These are phyloP conservation scores for Austroboletus sp. DNA, from an alignment of 1,284 basidiomycete genomes.

Conservation along the genomic window DNA sequence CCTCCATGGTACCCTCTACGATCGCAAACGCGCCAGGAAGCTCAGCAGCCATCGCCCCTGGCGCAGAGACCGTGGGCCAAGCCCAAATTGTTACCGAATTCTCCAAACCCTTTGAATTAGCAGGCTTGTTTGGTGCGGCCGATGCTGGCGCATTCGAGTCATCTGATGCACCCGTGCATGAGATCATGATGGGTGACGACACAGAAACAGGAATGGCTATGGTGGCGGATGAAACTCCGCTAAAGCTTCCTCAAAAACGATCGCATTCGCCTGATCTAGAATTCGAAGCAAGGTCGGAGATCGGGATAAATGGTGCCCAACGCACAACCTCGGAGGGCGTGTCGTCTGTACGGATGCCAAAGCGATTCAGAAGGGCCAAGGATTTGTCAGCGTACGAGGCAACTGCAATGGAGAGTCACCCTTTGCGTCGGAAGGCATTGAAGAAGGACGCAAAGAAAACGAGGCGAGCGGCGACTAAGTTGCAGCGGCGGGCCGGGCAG, in stretches of 20 bases:
- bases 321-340: background rate
- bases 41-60: slow-evolving; percentile 47
- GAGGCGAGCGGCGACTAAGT: slow-evolving; percentile 39
- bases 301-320: background rate
- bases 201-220: slow-evolving; percentile 31
- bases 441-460: slow-evolving; percentile 58
- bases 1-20: slow-evolving; percentile 61
- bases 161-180: slow-evolving; percentile 22
- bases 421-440: slow-evolving; percentile 48
- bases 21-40: slow-evolving; percentile 27
- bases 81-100: slow-evolving; percentile 63
- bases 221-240: slow-evolving; percentile 47
- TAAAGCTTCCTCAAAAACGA: slow-evolving; percentile 36
- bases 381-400: slow-evolving; percentile 42
- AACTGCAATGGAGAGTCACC: slow-evolving; percentile 44
- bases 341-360: slow-evolving; percentile 40
- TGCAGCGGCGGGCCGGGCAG: slow-evolving; percentile 8
- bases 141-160: slow-evolving; percentile 62
- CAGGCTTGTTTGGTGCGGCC: slow-evolving; percentile 66
- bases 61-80: slow-evolving; percentile 68
- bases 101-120: slow-evolving; percentile 67
- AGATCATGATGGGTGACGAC: slow-evolving; percentile 36
- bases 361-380: slow-evolving; percentile 51
- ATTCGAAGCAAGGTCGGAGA: background rate
- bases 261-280: slow-evolving; percentile 29